phyloP scores from a whole-genome alignment of 2,329 filamentous ascomycete species.

The Penicillium sp. region DNA sequence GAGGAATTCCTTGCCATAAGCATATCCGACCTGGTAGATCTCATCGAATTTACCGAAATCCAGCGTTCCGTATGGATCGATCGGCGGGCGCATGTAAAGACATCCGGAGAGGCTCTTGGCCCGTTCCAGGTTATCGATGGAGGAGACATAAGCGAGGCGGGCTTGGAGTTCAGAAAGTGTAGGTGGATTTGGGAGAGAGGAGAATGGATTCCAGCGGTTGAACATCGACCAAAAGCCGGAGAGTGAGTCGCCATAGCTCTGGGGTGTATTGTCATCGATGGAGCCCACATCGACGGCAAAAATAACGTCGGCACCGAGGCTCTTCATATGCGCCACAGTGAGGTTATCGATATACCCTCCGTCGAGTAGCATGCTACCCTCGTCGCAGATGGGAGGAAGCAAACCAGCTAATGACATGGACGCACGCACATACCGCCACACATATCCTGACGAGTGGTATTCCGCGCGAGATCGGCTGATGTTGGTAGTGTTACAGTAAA shows the following conservation, averaged over 20 bases:
- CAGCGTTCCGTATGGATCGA: conserved; percentile 89
- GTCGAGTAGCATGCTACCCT: conserved; percentile 94
- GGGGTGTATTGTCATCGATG: conserved; percentile 86
- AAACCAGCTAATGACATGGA: conserved; percentile 96
- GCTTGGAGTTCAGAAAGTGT: conserved; percentile 96
- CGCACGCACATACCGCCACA: conserved; percentile 94
- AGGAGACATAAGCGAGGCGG: conserved; percentile 89
- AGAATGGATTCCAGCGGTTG: conserved; percentile 98
- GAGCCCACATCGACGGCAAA: conserved; percentile 95
- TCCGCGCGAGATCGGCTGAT: conserved; percentile 91
- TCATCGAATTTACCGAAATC: conserved; percentile 98
- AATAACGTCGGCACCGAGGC: conserved; percentile 86
- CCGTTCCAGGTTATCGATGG: conserved; percentile 88
- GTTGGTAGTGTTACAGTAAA: conserved; percentile 99
- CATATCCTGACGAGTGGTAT: conserved; percentile 93
- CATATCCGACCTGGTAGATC: conserved; percentile 86
- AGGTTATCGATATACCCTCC: conserved; percentile 97
- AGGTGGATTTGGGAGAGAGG: conserved; percentile 82
- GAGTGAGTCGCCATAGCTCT: conserved; percentile 88
- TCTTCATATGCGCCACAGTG: conserved; percentile 96
- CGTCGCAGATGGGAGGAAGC: conserved; percentile 90
- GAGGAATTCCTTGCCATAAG: conserved; percentile 79
- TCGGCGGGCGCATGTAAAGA: conserved; percentile 92
- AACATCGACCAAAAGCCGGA: conserved; percentile 93
- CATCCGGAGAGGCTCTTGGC: conserved; percentile 90